Evolutionary conservation across 495 filamentous ascomycete species (phyloP).

Genomic region (Penicillium cosmopolitanum): DNA sequence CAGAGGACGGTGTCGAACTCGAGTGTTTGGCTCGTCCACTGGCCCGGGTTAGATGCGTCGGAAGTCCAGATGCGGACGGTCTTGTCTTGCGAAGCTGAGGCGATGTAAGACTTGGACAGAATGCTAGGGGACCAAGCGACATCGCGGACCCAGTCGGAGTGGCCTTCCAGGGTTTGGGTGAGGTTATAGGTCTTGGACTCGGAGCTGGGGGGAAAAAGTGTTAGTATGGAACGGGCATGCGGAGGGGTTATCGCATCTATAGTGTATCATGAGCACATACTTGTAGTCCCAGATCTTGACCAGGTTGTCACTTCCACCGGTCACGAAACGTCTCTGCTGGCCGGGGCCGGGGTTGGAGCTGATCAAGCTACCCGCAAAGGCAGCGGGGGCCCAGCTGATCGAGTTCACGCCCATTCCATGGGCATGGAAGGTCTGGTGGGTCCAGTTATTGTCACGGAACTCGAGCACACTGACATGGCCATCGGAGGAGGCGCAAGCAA

Average conservation of each 20-base stretch:
- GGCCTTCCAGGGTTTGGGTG: conserved; percentile 66
- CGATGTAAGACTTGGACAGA: conserved; percentile 93
- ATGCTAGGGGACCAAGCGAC: conserved; percentile 96
- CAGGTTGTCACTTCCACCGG: conserved; percentile 88
- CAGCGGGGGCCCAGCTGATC: conserved; percentile 91
- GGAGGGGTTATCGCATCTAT: neutral
- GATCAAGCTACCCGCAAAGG: conserved; percentile 76
- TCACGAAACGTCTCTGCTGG: conserved; percentile 79
- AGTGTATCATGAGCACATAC: conserved; percentile 33
- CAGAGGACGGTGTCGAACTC: conserved; percentile 88
- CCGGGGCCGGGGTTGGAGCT: conserved; percentile 65
- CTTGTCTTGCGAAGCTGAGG: conserved; percentile 91
- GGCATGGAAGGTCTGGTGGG: conserved; percentile 84
- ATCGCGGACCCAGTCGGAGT: conserved; percentile 97
- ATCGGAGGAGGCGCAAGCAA: conserved; percentile 92
- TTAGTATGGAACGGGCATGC: conserved; percentile 1
- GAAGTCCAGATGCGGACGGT: conserved; percentile 96
- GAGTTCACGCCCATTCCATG: conserved; percentile 93
- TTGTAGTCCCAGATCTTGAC: conserved; percentile 86
- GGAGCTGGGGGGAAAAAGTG: conserved; percentile 32
- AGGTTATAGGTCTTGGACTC: conserved; percentile 59
- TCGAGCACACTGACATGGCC: conserved; percentile 92
- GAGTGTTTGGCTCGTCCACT: conserved; percentile 84
- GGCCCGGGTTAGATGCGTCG: conserved; percentile 58
- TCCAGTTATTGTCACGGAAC: conserved; percentile 90